These are phyloP conservation scores for Umbelopsis isabellina DNA, from an alignment of 192 early-diverging fungal genomes.

Conservation along the genomic window DNA sequence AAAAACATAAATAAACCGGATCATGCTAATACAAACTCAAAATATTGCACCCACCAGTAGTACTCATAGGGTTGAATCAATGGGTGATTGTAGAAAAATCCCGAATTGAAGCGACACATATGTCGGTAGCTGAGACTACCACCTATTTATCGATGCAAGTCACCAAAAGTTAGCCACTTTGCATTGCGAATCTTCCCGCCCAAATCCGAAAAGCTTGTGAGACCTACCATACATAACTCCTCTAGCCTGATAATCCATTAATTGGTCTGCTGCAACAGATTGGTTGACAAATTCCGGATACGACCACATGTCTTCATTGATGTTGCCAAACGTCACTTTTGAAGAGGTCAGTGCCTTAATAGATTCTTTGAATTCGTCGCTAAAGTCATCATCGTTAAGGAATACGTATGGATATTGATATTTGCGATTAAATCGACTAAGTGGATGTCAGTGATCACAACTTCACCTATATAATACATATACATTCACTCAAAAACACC, in stretches of 20 bases:
- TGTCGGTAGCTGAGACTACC: slow-evolving; percentile 78
- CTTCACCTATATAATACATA: not conserved
- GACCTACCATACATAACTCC: slow-evolving; percentile 67
- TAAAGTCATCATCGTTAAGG: slow-evolving; percentile 73
- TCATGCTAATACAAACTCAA: slow-evolving; percentile 51
- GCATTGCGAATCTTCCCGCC: too few species aligned
- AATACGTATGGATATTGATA: slow-evolving; percentile 82
- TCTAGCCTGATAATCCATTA: slow-evolving; percentile 56
- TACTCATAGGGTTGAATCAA: slow-evolving; percentile 63
- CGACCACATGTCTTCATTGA: slow-evolving; percentile 75
- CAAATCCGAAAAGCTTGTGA: too few species aligned
- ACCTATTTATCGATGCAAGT: slow-evolving; percentile 24
- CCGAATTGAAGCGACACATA: slow-evolving; percentile 80
- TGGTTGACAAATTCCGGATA: slow-evolving; percentile 75
- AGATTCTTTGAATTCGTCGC: slow-evolving; percentile 60
- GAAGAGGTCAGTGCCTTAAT: slow-evolving; percentile 49
- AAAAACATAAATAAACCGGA: slow-evolving; percentile 43
- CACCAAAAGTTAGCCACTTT: not conserved
- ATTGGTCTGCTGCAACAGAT: slow-evolving; percentile 56
- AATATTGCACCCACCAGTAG: slow-evolving; percentile 67
- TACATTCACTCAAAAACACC: not conserved
- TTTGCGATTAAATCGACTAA: slow-evolving; percentile 66
- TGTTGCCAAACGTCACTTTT: slow-evolving; percentile 66
- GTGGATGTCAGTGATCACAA: not conserved
- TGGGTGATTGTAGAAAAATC: slow-evolving; percentile 59